These are phyloP conservation scores for Solanum ossicruentum DNA, from an alignment of 257 asterid species.

Conservation along the genomic window DNA sequence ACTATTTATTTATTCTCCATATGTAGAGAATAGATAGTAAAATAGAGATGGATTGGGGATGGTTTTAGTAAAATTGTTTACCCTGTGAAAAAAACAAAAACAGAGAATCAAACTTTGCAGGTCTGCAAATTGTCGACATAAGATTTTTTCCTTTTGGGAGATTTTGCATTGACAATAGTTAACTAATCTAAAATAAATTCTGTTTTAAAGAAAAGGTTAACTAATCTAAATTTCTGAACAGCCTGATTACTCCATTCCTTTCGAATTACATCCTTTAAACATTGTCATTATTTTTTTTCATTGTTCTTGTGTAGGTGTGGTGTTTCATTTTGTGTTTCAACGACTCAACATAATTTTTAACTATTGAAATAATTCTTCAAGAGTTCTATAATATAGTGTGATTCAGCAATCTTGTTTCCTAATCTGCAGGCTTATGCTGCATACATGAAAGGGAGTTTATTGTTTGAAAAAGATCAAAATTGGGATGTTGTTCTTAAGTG, in stretches of 20 bases:
- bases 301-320: background rate
- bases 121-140: background rate
- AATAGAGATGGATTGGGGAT: too few species aligned
- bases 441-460: slow-evolving; percentile 81
- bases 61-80: background rate
- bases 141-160: background rate
- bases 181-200: background rate
- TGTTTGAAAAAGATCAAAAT: slow-evolving; percentile 83
- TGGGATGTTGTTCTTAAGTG: slow-evolving; percentile 90
- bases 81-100: background rate
- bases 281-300: background rate
- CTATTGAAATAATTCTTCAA: background rate
- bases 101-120: background rate
- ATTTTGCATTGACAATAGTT: background rate
- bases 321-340: background rate
- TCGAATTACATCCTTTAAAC: background rate
- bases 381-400: background rate
- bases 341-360: background rate
- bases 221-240: background rate
- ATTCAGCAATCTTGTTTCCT: slow-evolving; percentile 5
- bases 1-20: too few species aligned
- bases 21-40: too few species aligned
- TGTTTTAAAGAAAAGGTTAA: background rate
- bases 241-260: background rate
- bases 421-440: slow-evolving; percentile 82